Base-by-base conservation (phyloP, 441 rosid species). In the Lagerstroemia fauriei region DNA sequence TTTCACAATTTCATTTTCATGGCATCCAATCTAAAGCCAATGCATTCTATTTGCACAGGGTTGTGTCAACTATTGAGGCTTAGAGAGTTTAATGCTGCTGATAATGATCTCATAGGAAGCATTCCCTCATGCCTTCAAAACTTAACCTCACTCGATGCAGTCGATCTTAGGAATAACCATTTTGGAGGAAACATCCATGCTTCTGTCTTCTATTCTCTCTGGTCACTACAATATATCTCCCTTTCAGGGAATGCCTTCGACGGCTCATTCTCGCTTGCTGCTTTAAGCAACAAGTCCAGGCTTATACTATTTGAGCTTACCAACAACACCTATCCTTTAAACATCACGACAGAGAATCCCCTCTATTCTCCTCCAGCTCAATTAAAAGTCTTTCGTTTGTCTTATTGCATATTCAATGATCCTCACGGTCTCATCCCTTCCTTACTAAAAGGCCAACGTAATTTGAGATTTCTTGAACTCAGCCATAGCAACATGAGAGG, bases 381-480 rank as follows among this genome's bases (percentile, higher is more conserved):
- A 44, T 27, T 76, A 25, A 56, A 32, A 22, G 16, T 2, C 16
- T 51, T 76, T 57, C 79, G 48, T 12, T 4, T 72, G 17, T 72
- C 75, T 7, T 2, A 41, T 38, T 72, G 75, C 50, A 20, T 18
- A 18, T 27, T 72, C 27, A 22, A 38, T 44, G 14, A 31, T 20
- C 22, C 18, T 81, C 87, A 34, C 68, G 65, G 57, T 85, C 85
- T 32, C 78, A 78, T 83, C 57, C 89, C 88, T 1, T 75, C 56
- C 20, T 86, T 87, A 75, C 80, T 86, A 3, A 68, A 53, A 22
- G 29, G 80, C 76, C 89, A 86, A 51, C 68, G 72, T 63, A 69
- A 80, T 17, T 27, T 89, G 17, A 6, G 9, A 32, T 0, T 7
- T 0, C 4, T 89, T 50, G 59, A 69, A 68, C 76, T 86, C 10